Conservation (phyloP, 2,329 filamentous ascomycete species). For the Exophiala spinifera region DNA sequence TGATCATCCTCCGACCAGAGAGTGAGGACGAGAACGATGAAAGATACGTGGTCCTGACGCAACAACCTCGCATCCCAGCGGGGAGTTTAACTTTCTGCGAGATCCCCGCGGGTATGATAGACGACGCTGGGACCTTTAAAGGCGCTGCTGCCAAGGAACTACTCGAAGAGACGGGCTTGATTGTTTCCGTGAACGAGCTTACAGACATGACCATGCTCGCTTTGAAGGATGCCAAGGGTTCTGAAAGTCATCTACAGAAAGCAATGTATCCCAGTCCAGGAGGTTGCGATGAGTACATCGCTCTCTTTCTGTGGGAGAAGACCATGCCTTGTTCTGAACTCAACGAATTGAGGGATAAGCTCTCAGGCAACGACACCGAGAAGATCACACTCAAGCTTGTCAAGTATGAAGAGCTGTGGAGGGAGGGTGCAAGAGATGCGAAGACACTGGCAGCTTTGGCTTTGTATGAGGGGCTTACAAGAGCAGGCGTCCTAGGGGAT, state of each 20-base stretch:
- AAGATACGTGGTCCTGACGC: conserved; percentile 52
- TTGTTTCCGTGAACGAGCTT: conserved; percentile 49
- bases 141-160: conserved; percentile 58
- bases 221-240: background rate
- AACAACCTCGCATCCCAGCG: conserved; percentile 57
- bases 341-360: conserved; percentile 49
- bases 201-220: conserved; percentile 55
- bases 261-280: conserved; percentile 55
- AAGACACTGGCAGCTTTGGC: conserved; percentile 56
- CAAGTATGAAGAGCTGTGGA: conserved; percentile 51
- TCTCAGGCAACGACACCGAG: conserved; percentile 57
- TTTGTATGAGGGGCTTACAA: conserved; percentile 46
- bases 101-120: conserved; percentile 61
- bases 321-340: conserved; percentile 48
- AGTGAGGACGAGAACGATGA: conserved; percentile 40
- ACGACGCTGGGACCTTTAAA: conserved; percentile 52
- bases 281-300: conserved; percentile 59
- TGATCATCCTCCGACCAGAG: too few relatives aligned
- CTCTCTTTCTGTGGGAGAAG: conserved; percentile 56
- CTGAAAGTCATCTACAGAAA: conserved; percentile 41
- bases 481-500: too few relatives aligned
- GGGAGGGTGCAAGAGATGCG: conserved; percentile 52
- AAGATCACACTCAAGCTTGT: conserved; percentile 59
- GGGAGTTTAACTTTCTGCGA: conserved; percentile 54
- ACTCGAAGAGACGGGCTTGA: conserved; percentile 55